These are phyloP conservation scores for Cystofilobasidium capitatum DNA, from an alignment of 768 basidiomycete species.

Conservation along the genomic window DNA sequence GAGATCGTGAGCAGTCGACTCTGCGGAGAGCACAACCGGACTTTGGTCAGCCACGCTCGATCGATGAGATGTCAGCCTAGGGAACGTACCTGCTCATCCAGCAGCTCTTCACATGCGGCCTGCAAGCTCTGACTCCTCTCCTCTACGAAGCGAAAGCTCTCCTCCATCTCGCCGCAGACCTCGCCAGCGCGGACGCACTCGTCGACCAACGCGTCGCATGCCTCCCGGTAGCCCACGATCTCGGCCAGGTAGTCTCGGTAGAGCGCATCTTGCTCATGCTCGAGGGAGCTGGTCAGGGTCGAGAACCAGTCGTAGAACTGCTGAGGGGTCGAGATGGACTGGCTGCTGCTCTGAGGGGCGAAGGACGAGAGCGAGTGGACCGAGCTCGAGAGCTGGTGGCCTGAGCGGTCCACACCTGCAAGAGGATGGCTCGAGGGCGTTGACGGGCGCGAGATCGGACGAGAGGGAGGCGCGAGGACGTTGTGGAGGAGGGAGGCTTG, in stretches of 20 bases:
- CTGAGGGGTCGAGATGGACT: slow-evolving; percentile 78
- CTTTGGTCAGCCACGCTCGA: neutral
- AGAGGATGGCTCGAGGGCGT: slow-evolving; percentile 21
- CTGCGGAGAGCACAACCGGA: slow-evolving; percentile 40
- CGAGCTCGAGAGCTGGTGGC: slow-evolving; percentile 28
- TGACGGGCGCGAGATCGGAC: slow-evolving; percentile 12
- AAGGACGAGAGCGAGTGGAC: neutral
- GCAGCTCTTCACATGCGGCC: slow-evolving; percentile 75
- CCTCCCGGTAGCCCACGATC: slow-evolving; percentile 63
- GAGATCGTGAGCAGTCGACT: slow-evolving; percentile 66
- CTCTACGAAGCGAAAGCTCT: slow-evolving; percentile 77
- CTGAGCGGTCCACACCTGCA: neutral
- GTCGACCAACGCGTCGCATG: slow-evolving; percentile 64
- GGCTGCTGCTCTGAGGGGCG: slow-evolving; percentile 59
- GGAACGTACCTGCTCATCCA: slow-evolving; percentile 72
- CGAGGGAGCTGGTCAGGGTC: slow-evolving; percentile 75
- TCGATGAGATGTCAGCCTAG: neutral
- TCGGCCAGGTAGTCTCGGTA: slow-evolving; percentile 75
- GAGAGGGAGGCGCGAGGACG: slow-evolving; percentile 25
- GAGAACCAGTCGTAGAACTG: slow-evolving; percentile 97
- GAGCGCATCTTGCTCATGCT: slow-evolving; percentile 86
- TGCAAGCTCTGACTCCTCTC: slow-evolving; percentile 85
- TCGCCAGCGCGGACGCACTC: slow-evolving; percentile 62
- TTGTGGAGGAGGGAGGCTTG: slow-evolving; percentile 18
- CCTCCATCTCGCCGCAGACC: slow-evolving; percentile 71